Base-by-base conservation (phyloP, 768 basidiomycete species). In the Cyclocybe aegerita region DNA sequence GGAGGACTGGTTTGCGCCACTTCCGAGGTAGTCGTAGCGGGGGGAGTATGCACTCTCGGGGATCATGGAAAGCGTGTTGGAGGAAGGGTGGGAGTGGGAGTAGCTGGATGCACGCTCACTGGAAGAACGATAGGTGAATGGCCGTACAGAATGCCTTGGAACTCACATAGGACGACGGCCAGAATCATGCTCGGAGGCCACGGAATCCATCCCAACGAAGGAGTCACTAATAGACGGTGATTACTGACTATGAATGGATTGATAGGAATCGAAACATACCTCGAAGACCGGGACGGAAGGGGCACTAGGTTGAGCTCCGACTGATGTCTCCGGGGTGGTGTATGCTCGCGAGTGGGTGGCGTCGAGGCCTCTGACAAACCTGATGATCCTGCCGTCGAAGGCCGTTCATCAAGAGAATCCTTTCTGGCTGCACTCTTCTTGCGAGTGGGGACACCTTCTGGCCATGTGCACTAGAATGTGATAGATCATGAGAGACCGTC, bases 351-450 rank as follows among this genome's bases (percentile, higher is more conserved):
- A 15, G 82, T 85, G 4, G 88, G 83, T 32, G 88, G 86, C 12
- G 86, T 83, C 12, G 88, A 88, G 5, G 78, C 72, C 51, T 88
- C 87, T 17, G 87, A 88, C 32, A 86, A 48, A 14, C 83, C 83
- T 14, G 86, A 85, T 32, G 88, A 90, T 11, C 81, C 83, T n/a
- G 86, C 83, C 8, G 89, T 88, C 1, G 86, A 89, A 32, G 86
- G 86, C 31, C 83, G 73, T 35, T 78, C 79, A 53, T 86, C 86
- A 15, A 74, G 60, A 9, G 80, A 75, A 43, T 86, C 83, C 61
- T 83, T 83, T 57, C 79, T 75, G 1, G 74, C 66, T 1, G 76
- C 51, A 30, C 80, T 73, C 69, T 86, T 87, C 70, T 88, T 90
- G 52, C 87, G 79, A 32, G 81, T 66, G 23, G 86, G 83, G n/a